Base-by-base conservation (phyloP, 192 early-diverging fungal genomes). In the Physocladia obscura region DNA sequence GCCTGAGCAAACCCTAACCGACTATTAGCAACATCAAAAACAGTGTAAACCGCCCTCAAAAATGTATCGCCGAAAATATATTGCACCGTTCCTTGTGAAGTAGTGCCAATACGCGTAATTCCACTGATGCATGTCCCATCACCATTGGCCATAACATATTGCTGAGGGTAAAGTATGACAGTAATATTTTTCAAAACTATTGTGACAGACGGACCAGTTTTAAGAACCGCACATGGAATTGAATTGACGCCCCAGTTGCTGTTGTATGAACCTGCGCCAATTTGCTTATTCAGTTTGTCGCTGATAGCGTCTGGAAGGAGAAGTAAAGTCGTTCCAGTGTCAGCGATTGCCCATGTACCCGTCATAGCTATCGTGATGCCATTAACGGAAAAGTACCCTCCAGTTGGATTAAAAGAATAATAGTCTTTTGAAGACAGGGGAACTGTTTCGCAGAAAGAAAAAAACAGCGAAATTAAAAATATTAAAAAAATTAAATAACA, bases 11-110 rank as follows among this genome's bases (percentile, higher is more conserved):
- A 76, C n/a, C 74, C 74, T 32, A 76, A 8, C 4, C 74, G 39
- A 2, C 26, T 47, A 44, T 77, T 74, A 26, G 55, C 67, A 39
- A 72, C 65, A 51, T 79, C 78, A 65, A 62, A 79, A 51, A 79
- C 61, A 36, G 73, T 80, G 54, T 79, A 79, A 26, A 58, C 80
- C 3, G 54, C 49, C 11, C 78, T 38, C 17, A 74, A 37, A 44
- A 77, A 79, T n/a, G 63, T 62, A 52, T 79, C 71, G 8, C 78
- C 78, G 60, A 79, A 61, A 51, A 77, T 79, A 62, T 62, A 62
- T 26, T 39, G 19, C 21, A 35, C 30, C 11, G 8, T n/a, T n/a
- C 60, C 59, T 21, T 26, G 24, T 4, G 49, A 29, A 27, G 22
- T n/a, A 29, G 49, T 11, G 13, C 49, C 69, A 38, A 55, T 57